Evolutionary conservation across 805 yeast genomes (phyloP).

Genomic region (Torulaspora quercuum): DNA sequence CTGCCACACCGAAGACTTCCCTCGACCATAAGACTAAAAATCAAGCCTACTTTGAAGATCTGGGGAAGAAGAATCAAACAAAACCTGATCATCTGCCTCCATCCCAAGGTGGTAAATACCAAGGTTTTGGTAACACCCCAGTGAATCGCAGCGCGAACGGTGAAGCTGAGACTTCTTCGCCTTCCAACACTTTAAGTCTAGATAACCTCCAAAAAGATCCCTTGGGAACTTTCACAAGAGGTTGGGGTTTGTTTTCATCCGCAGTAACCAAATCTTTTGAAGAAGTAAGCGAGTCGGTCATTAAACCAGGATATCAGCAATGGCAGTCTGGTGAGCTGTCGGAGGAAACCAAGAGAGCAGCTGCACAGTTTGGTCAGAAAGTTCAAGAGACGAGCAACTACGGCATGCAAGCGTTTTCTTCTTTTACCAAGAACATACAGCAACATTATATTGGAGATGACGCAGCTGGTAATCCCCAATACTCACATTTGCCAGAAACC

Average conservation of each 20-base stretch:
- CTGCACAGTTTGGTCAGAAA: slow-evolving; percentile 92
- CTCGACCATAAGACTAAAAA: slow-evolving; percentile 52
- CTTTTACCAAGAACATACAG: slow-evolving; percentile 48
- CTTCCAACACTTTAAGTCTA: slow-evolving; percentile 49
- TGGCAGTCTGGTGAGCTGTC: slow-evolving; percentile 70
- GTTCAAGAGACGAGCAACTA: slow-evolving; percentile 83
- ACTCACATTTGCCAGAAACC: slow-evolving; percentile 38
- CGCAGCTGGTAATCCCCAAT: slow-evolving; percentile 38
- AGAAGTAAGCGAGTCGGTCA: slow-evolving; percentile 83
- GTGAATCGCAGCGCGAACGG: slow-evolving; percentile 18
- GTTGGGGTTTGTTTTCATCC: slow-evolving; percentile 92
- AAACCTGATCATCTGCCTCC: slow-evolving; percentile 84
- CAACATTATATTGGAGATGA: slow-evolving; percentile 33
- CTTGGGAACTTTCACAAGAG: slow-evolving; percentile 81
- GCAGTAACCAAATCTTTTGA: slow-evolving; percentile 77
- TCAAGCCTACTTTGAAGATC: slow-evolving; percentile 75
- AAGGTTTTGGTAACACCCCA: slow-evolving; percentile 87
- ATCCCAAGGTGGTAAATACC: slow-evolving; percentile 88
- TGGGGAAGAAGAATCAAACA: slow-evolving; percentile 67
- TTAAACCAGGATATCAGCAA: slow-evolving; percentile 85
- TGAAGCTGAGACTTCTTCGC: slow-evolving; percentile 17
- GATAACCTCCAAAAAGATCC: slow-evolving; percentile 81
- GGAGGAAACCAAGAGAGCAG: slow-evolving; percentile 82
- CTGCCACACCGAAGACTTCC: slow-evolving; percentile 36
- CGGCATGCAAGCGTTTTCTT: slow-evolving; percentile 64